A percentile compares a stretch with the other conserved stretches of the same genome.
Conservation (phyloP, 768 basidiomycete genomes). For the Tricholoma saponaceum region DNA sequence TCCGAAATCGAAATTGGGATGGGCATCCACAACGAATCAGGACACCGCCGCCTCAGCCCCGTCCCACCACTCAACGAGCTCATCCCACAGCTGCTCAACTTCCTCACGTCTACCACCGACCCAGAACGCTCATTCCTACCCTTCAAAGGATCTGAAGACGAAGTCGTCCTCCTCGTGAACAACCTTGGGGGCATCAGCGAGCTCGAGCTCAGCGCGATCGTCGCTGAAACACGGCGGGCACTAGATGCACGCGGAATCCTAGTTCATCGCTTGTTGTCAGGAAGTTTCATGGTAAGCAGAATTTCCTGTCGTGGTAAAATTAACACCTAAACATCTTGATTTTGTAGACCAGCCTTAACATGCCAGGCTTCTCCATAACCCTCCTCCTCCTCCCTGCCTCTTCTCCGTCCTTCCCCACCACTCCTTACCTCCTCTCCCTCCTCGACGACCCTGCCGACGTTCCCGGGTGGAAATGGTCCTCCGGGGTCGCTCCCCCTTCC, state of each 20-base stretch:
- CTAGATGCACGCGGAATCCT: conserved; percentile 54
- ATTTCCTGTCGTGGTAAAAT: not conserved
- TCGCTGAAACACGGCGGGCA: conserved; percentile 52
- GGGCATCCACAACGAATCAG: conserved; percentile 91
- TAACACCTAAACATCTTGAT: not conserved
- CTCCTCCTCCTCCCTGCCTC: conserved; percentile 67
- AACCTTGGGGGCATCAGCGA: conserved; percentile 86
- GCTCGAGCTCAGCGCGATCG: conserved; percentile 72
- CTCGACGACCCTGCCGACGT: conserved; percentile 65
- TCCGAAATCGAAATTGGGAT: conserved; percentile 85
- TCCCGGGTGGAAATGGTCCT: conserved; percentile 86
- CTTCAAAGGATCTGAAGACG: conserved; percentile 56
- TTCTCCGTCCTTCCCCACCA: conserved; percentile 32
- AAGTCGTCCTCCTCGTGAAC: conserved; percentile 79
- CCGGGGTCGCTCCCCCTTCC: conserved; percentile 35
- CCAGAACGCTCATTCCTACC: conserved; percentile 74
- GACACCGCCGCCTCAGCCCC: conserved; percentile 62
- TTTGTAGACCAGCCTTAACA: conserved; percentile 78
- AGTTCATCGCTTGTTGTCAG: conserved; percentile 62
- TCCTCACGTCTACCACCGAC: conserved; percentile 70
- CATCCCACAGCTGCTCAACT: conserved; percentile 62
- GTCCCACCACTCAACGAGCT: conserved; percentile 69
- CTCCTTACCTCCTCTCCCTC: conserved; percentile 52
- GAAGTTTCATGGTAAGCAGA: conserved; percentile 79
- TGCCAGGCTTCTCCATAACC: conserved; percentile 89